Percentiles rank a stretch among this genome's conserved stretches.
These are phyloP conservation scores for Magnusiomyces sp. DNA, from an alignment of 1,139 yeast genomes.

Conservation along the genomic window DNA sequence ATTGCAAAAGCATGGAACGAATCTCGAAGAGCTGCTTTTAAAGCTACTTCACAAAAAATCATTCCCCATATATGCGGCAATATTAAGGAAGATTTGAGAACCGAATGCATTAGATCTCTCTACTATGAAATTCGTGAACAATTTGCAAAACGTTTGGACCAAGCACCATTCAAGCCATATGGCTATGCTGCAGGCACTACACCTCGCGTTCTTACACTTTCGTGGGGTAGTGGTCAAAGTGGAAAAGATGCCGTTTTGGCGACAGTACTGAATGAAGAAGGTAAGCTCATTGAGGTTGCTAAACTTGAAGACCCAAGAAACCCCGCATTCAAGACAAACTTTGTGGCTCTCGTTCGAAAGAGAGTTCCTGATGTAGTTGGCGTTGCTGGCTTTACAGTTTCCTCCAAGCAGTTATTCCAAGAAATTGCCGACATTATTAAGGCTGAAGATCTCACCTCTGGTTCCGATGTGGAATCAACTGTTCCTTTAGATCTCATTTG, in stretches of 20 bases:
- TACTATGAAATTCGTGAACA: constrained; percentile 61
- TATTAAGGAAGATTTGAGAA: constrained; percentile 75
- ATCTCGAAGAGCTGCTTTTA: constrained; percentile 60
- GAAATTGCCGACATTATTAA: constrained; percentile 48
- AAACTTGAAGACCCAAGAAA: constrained; percentile 69
- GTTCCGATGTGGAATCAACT: constrained; percentile 39
- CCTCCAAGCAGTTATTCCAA: constrained; percentile 53
- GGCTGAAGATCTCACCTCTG: constrained; percentile 47
- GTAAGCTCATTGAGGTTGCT: constrained; percentile 65
- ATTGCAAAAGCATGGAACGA: constrained; percentile 75
- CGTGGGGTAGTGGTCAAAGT: constrained; percentile 80
- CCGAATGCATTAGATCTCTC: constrained; percentile 66
- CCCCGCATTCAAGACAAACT: constrained; percentile 49
- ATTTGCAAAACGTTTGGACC: constrained; percentile 68
- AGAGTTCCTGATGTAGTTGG: constrained; percentile 81
- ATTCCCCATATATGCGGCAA: constrained; percentile 62
- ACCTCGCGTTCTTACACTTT: constrained; percentile 73
- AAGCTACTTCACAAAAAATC: constrained; percentile 58
- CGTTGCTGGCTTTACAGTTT: constrained; percentile 78
- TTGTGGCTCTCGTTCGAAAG: constrained; percentile 46
- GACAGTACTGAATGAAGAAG: constrained; percentile 67
- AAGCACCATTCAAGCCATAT: constrained; percentile 84
- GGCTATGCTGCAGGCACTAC: constrained; percentile 71
- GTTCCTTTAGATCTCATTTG: constrained; percentile 55
- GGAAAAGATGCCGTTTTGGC: constrained; percentile 82